Conservation (phyloP, 305 asterid species). For the Rubia occidens region DNA sequence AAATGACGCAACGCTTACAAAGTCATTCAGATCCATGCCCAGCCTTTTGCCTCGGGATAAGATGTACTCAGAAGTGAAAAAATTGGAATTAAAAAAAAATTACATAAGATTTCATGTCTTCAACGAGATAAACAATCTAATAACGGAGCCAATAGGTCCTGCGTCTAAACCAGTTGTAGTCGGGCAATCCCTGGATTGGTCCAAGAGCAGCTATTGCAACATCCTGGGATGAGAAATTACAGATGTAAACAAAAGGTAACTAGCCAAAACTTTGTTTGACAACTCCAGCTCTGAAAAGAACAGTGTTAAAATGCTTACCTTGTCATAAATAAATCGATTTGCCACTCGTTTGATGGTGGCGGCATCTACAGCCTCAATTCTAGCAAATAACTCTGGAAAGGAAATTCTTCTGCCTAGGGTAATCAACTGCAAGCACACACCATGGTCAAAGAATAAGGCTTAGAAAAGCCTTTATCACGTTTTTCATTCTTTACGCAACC, state of each 20-base stretch:
- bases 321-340: constrained; percentile 68
- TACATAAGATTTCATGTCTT: not conserved
- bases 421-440: constrained; percentile 53
- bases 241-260: not conserved
- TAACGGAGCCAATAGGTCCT: constrained; percentile 94
- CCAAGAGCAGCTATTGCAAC: constrained; percentile 72
- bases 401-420: constrained; percentile 95
- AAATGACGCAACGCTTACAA: not conserved
- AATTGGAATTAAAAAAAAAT: constrained; percentile 3
- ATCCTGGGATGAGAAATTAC: constrained; percentile 43
- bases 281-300: not conserved
- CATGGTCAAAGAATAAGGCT: not conserved
- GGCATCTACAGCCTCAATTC: constrained; percentile 82
- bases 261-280: not conserved
- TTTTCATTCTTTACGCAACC: not conserved
- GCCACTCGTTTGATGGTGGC: constrained; percentile 85
- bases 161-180: constrained; percentile 99
- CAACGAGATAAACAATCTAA: constrained; percentile 27
- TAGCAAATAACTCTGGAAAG: constrained; percentile 76
- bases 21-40: constrained; percentile 13
- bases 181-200: constrained; percentile 75
- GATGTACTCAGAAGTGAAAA: too few species aligned
- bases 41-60: constrained; percentile 7
- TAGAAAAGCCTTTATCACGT: not conserved
- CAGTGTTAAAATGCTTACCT: constrained; percentile 30